A percentile compares a stretch with the other conserved stretches of the same genome.
phyloP scores from a whole-genome alignment of 106 monocot genomes.

The Dendrobium catenatum region DNA sequence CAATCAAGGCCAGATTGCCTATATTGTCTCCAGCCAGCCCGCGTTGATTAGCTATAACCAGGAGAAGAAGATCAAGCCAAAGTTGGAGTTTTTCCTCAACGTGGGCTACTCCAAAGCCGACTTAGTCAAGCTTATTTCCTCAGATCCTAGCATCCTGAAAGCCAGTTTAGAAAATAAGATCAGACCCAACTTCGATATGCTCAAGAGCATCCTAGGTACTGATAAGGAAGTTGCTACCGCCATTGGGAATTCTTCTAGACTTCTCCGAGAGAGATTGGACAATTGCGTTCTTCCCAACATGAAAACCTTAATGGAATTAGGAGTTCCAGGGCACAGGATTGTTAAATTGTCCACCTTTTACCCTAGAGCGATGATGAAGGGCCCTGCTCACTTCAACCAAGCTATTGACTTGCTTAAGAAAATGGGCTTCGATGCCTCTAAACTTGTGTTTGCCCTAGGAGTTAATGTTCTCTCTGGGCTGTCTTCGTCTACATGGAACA shows the following conservation, averaged over 20 bases:
- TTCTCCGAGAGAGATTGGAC: neutral
- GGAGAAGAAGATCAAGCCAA: constrained; percentile 24
- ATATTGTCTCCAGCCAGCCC: constrained; percentile 15
- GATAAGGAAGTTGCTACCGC: neutral
- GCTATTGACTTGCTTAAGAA: neutral
- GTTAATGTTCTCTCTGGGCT: constrained; percentile 5
- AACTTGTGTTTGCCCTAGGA: neutral
- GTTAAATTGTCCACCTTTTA: neutral
- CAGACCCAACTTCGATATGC: neutral
- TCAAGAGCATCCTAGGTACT: constrained; percentile 5
- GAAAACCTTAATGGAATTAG: neutral
- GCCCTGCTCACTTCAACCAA: neutral
- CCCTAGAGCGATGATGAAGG: neutral
- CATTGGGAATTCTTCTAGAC: neutral
- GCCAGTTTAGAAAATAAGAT: constrained; percentile 17
- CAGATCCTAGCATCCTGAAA: neutral
- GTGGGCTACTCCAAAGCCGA: constrained; percentile 11
- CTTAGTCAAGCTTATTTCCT: constrained; percentile 10
- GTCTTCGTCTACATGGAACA: neutral
- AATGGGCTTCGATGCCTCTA: constrained; percentile 15
- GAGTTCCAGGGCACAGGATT: constrained; percentile 3
- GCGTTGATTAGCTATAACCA: constrained; percentile 9
- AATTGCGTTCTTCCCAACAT: constrained; percentile 13
- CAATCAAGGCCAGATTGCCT: constrained; percentile 20
- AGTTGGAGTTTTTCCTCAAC: constrained; percentile 24